These are phyloP conservation scores for Nidularia sp. DNA, from an alignment of 768 basidiomycete species.

Conservation along the genomic window DNA sequence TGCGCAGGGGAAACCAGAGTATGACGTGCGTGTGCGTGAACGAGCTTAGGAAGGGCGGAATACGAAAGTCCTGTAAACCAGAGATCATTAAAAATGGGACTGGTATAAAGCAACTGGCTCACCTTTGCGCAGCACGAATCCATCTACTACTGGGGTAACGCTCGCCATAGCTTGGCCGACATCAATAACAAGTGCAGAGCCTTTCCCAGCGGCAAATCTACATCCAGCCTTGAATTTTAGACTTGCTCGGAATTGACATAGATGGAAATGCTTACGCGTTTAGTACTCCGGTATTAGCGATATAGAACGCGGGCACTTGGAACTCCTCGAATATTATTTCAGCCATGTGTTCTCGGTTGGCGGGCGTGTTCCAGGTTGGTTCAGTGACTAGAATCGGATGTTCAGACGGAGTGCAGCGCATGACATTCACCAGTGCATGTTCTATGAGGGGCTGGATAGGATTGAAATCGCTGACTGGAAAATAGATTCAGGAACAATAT, in stretches of 20 bases:
- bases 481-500: conserved; percentile 1
- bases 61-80: conserved; percentile 61
- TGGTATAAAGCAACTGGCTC: background rate
- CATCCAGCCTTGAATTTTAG: conserved; percentile 4
- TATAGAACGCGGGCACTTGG: conserved; percentile 91
- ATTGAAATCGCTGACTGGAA: conserved; percentile 69
- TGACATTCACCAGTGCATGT: conserved; percentile 71
- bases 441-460: conserved; percentile 68
- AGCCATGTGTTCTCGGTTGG: conserved; percentile 92
- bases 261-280: conserved; percentile 64
- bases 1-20: conserved; percentile 47
- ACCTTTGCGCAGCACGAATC: conserved; percentile 97
- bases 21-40: conserved; percentile 76
- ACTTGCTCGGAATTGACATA: background rate
- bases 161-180: conserved; percentile 87
- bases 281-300: conserved; percentile 90
- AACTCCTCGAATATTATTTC: conserved; percentile 99
- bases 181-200: conserved; percentile 95
- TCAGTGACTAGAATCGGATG: conserved; percentile 94
- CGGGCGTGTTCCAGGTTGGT: conserved; percentile 91
- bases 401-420: conserved; percentile 74
- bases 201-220: conserved; percentile 95
- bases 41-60: conserved; percentile 73
- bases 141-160: conserved; percentile 94
- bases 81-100: too few species aligned